These are phyloP conservation scores for Lepidium sativum DNA, from an alignment of 345 rosid genomes.

Conservation along the genomic window DNA sequence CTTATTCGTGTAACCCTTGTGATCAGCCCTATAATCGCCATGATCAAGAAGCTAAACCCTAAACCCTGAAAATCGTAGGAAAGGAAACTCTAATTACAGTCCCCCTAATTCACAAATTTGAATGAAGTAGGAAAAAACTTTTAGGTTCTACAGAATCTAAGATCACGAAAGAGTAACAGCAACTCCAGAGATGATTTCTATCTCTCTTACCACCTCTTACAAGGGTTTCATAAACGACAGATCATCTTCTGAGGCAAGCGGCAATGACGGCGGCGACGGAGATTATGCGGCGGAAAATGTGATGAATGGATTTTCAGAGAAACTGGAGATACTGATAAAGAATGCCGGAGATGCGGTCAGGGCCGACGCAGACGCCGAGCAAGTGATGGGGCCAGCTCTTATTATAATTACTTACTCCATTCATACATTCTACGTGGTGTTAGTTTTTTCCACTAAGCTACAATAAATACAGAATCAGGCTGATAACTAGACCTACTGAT, in stretches of 20 bases:
- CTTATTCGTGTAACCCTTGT: slow-evolving; percentile 30
- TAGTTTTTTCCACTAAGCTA: background rate
- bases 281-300: background rate
- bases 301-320: background rate
- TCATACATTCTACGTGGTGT: background rate
- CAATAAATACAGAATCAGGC: too few species aligned
- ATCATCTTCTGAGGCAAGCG: background rate
- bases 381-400: background rate
- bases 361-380: background rate
- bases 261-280: background rate
- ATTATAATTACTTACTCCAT: background rate
- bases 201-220: background rate
- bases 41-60: slow-evolving; percentile 8
- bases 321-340: background rate
- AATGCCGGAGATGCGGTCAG: background rate
- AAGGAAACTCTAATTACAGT: background rate
- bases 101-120: background rate
- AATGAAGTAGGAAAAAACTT: background rate
- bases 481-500: too few species aligned
- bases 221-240: background rate
- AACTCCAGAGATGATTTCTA: background rate
- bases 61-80: background rate
- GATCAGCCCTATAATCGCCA: slow-evolving; percentile 44
- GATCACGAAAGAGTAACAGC: background rate
- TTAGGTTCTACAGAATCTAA: background rate